Evolutionary conservation across 768 basidiomycete species (phyloP), one percentile per base, ranked within the genome.

Genomic region (Kondoa subrosea): DNA sequence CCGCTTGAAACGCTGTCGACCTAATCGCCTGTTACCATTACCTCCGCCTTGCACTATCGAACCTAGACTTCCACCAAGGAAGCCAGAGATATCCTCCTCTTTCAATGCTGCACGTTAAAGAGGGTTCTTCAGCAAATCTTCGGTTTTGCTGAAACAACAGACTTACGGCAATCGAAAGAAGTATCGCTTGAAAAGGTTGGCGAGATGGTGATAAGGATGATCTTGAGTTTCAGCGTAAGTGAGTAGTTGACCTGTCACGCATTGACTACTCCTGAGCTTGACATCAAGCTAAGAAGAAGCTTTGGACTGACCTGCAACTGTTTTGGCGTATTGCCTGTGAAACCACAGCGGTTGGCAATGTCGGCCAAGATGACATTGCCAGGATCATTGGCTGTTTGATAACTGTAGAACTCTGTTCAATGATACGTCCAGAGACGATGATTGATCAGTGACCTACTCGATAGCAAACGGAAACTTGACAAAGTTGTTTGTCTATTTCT

Each of bases 311-410:
- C 66, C 32, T 63, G 68, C 29, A 73, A 65, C 30, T 73, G 2
- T 58, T 34, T 14, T 0, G 63, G 33, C 1, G 32, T 0, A 27
- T 61, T 12, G 14, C 72, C 71, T 14, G 70, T 57, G 69, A 74
- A 73, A n/a, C 74, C 73, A 34, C 74, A 75, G 60, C 71, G 71
- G 12, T 29, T 66, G 33, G 69, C 71, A 17, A 75, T 73, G 67
- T 74, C 73, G 14, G 34, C 64, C 27, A 73, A 33, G 26, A 75
- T 71, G 4, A 63, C 58, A 50, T 69, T 57, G 69, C 71, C 63
- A 14, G 69, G 64, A 65, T 75, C 74, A 71, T 70, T 63, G 4
- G 68, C 61, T 21, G 50, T 56, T 15, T 50, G 64, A 34, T 65
- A 65, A 27, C 64, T 68, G 31, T 14, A 26, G 25, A 8, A 31